These are phyloP conservation scores for Inga leiocalycina DNA, from an alignment of 306 rosid species.

Conservation along the genomic window DNA sequence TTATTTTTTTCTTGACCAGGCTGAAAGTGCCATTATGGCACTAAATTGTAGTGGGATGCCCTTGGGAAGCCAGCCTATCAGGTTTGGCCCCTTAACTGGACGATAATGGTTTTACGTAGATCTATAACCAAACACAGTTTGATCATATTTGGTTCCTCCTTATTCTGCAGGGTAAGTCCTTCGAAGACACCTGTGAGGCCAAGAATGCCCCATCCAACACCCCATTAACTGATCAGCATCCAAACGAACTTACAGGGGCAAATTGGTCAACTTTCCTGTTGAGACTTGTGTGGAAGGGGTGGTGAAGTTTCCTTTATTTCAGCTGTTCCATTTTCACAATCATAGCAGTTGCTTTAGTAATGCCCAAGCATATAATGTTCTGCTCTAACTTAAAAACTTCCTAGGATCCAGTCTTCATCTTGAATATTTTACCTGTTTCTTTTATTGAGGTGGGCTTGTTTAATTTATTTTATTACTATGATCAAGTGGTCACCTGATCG, in stretches of 20 bases:
- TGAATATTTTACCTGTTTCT: not conserved
- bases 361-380: not conserved
- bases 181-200: slow-evolving; percentile 98
- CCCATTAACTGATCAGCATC: slow-evolving; percentile 38
- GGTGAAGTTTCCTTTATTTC: slow-evolving; percentile 63
- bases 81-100: slow-evolving; percentile 47
- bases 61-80: slow-evolving; percentile 85
- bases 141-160: slow-evolving; percentile 23
- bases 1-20: slow-evolving; percentile 54
- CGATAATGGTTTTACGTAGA: slow-evolving; percentile 12
- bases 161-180: slow-evolving; percentile 85
- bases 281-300: slow-evolving; percentile 52
- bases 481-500: not conserved
- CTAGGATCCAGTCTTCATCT: not conserved
- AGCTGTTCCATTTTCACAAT: slow-evolving; percentile 34
- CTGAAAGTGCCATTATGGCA: slow-evolving; percentile 91
- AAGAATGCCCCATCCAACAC: slow-evolving; percentile 66
- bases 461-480: not conserved
- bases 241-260: slow-evolving; percentile 34
- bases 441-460: not conserved
- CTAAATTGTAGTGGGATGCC: slow-evolving; percentile 92
- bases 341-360: slow-evolving; percentile 1
- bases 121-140: not conserved
- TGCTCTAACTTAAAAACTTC: not conserved
- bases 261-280: slow-evolving; percentile 44